Evolutionary conservation across 805 yeast species (phyloP).

Genomic region (Cyberlindnera americana): DNA sequence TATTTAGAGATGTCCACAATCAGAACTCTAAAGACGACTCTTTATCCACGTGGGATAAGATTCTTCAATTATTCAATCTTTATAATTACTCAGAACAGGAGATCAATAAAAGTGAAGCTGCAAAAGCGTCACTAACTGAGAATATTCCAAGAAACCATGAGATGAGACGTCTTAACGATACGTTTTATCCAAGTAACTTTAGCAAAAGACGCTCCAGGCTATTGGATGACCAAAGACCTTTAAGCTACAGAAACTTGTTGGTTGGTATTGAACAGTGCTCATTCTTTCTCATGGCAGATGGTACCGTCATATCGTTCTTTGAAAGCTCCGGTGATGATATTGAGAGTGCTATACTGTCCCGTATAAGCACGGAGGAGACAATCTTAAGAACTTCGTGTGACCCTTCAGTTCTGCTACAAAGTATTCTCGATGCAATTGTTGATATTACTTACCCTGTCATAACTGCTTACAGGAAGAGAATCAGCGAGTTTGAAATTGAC

Average conservation of each 20-base stretch:
- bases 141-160: constrained; percentile 22
- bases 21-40: not conserved
- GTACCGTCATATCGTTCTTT: constrained; percentile 52
- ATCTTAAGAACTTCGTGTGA: constrained; percentile 49
- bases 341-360: constrained; percentile 46
- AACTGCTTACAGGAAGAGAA: constrained; percentile 45
- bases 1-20: constrained; percentile 29
- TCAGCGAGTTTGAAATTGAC: constrained; percentile 49
- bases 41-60: constrained; percentile 7
- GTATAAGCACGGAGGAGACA: constrained; percentile 44
- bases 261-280: constrained; percentile 58
- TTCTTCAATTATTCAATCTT: constrained; percentile 13
- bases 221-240: constrained; percentile 42
- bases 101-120: not conserved
- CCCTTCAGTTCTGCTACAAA: constrained; percentile 49
- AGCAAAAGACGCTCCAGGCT: constrained; percentile 20
- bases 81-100: constrained; percentile 9
- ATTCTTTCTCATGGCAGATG: constrained; percentile 41
- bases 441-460: constrained; percentile 52
- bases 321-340: constrained; percentile 54
- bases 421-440: constrained; percentile 51
- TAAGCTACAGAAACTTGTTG: constrained; percentile 37
- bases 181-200: constrained; percentile 21
- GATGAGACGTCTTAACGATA: constrained; percentile 35
- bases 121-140: constrained; percentile 14